These are phyloP conservation scores for Ogataea kodamae DNA, from an alignment of 805 yeast species.

Conservation along the genomic window DNA sequence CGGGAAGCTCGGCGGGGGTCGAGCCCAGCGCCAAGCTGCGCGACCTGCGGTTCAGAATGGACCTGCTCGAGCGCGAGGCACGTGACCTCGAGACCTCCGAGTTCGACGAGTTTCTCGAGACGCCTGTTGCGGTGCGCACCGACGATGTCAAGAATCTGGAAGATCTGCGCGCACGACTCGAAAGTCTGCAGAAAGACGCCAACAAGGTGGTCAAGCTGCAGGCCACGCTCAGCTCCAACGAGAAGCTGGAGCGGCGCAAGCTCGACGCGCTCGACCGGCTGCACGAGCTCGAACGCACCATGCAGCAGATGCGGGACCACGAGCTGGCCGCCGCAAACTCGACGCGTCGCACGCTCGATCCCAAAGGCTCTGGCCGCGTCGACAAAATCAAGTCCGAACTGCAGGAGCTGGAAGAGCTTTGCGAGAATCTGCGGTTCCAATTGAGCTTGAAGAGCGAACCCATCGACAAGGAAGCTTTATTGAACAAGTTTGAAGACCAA, in stretches of 20 bases:
- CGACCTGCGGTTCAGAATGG: slow-evolving; percentile 78
- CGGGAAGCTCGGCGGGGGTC: slow-evolving; percentile 39
- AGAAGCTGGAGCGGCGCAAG: slow-evolving; percentile 57
- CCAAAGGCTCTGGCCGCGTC: slow-evolving; percentile 21
- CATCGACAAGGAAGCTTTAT: slow-evolving; percentile 21
- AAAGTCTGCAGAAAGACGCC: slow-evolving; percentile 66
- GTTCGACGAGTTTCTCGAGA: slow-evolving; percentile 47
- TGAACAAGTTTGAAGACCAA: slow-evolving; percentile 27
- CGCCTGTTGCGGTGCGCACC: slow-evolving; percentile 25
- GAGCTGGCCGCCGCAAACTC: slow-evolving; percentile 16
- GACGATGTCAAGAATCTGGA: slow-evolving; percentile 57
- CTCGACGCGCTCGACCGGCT: slow-evolving; percentile 68
- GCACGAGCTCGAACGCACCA: slow-evolving; percentile 54
- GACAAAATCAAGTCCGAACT: slow-evolving; percentile 23
- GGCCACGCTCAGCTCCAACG: slow-evolving; percentile 43
- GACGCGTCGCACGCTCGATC: slow-evolving; percentile 29
- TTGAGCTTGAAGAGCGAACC: slow-evolving; percentile 24
- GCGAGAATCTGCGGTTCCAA: slow-evolving; percentile 26
- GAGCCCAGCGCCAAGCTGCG: slow-evolving; percentile 79
- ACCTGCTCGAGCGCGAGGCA: slow-evolving; percentile 77
- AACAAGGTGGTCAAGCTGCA: slow-evolving; percentile 72
- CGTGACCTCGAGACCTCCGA: slow-evolving; percentile 83
- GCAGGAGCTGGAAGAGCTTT: slow-evolving; percentile 24
- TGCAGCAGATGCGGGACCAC: slow-evolving; percentile 21
- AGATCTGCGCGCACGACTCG: slow-evolving; percentile 52